Evolutionary conservation across 1,284 basidiomycete species (phyloP).

Genomic region (Moesziomyces antarcticus): DNA sequence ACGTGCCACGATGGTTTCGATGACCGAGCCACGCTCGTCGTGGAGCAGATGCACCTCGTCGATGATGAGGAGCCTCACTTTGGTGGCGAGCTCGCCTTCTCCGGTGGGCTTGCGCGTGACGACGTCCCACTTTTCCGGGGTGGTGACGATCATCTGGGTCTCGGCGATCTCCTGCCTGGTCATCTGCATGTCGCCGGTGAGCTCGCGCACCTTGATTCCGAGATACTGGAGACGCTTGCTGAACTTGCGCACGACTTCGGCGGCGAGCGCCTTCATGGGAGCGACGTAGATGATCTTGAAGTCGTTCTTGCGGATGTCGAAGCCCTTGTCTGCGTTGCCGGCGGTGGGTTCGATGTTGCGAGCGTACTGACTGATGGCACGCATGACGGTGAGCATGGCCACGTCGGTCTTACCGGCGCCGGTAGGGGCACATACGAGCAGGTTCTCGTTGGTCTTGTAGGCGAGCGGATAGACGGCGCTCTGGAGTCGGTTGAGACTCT

Average conservation of each 20-base stretch:
- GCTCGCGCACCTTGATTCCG: slow-evolving; percentile 84
- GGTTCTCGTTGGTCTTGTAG: slow-evolving; percentile 93
- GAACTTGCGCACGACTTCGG: slow-evolving; percentile 94
- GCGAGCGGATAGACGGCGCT: slow-evolving; percentile 94
- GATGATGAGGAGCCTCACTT: slow-evolving; percentile 93
- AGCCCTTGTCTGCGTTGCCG: slow-evolving; percentile 35
- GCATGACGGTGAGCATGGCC: slow-evolving; percentile 91
- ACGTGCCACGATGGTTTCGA: slow-evolving; percentile 97
- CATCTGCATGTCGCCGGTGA: slow-evolving; percentile 99
- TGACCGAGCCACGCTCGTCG: slow-evolving; percentile 97
- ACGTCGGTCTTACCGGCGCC: slow-evolving; percentile 93
- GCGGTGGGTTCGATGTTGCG: slow-evolving; percentile 76
- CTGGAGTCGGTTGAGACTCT: slow-evolving; percentile 90
- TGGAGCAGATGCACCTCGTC: slow-evolving; percentile 98
- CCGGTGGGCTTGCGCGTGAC: slow-evolving; percentile 97
- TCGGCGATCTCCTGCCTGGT: slow-evolving; percentile 92
- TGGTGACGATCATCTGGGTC: slow-evolving; percentile 98
- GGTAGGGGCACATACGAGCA: slow-evolving; percentile 76
- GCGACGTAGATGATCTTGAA: slow-evolving; percentile 99
- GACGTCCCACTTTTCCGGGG: slow-evolving; percentile 99
- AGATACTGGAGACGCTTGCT: slow-evolving; percentile 91
- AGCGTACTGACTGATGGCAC: slow-evolving; percentile 83
- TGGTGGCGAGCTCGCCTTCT: slow-evolving; percentile 87
- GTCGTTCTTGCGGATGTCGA: slow-evolving; percentile 58
- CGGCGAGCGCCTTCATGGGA: slow-evolving; percentile 97